Base-by-base conservation (phyloP, 2,329 filamentous ascomycete species). In the Alternaria hordeiaustralica region DNA sequence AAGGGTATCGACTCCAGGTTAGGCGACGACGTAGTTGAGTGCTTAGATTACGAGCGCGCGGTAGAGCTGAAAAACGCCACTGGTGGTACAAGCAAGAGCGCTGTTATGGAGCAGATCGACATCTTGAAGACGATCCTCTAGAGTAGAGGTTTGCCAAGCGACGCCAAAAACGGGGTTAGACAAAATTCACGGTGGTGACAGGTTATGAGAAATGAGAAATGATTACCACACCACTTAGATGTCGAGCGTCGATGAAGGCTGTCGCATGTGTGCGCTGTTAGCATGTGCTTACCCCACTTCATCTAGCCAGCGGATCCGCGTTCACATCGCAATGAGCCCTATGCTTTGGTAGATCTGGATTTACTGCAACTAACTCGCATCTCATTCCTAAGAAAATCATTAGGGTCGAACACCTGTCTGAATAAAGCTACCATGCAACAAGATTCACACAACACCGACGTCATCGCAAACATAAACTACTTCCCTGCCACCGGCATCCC, bases 31-130 rank as follows among this genome's bases (percentile, higher is more conserved):
- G 87, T 96, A 44, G 80, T 87, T 50, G 83, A 87, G 51, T 87
- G 88, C 25, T 92, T 97, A 76, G 87, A 96, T 81, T 97, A 96
- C 75, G 90, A 96, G 81, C 87, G 87, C 67, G 92, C 90, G 64
- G 92, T 97, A 7, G 93, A 97, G 85, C 86, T 91, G 83, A 88
- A 91, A 75, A 87, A 88, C 45, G 90, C 92, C 3, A 89, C 89
- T 70, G 94, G 93, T 23, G 92, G 93, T 26, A 96, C 92, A 23
- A 94, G 92, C 82, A 89, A 87, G 81, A 86, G 86, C 12, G 86
- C 87, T 23, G 90, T 92, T 7, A 72, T 87, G 67, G 85, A 90
- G 81, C 89, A 92, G 82, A 86, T 92, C 68, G 81, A 86, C 72
- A 85, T 82, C 23, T 72, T 85, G 68, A 84, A 84, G 74, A 74